Evolutionary conservation across 176 grass and related monocot species (phyloP), one percentile per base, ranked within the genome.

Genomic region (Phoenix dactylifera): DNA sequence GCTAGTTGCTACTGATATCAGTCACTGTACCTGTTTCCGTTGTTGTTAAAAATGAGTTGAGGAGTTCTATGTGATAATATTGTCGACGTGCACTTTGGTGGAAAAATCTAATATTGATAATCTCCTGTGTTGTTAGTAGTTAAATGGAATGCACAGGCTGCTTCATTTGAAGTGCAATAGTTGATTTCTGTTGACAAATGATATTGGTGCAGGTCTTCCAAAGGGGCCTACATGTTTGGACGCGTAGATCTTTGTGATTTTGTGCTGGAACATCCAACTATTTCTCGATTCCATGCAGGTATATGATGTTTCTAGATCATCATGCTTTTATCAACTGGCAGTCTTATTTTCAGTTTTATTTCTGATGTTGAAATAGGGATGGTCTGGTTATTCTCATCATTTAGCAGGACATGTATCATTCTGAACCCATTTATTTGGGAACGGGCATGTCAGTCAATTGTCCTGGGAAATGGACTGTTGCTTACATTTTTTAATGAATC

Each of bases 171-270:
- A 55, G 15, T 55, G 16, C 23, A 69, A 58, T 17, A 29, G 50
- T 10, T 61, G 48, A 61, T 72, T 24, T 72, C 35, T 51, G 50
- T 50, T 52, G 14, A 54, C 6, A 3, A 82, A 58, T 15, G 22
- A 52, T 59, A 26, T 57, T 77, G 20, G 50, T 72, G 49, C 75
- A 97, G 93, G 81, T 88, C 81, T 50, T 68, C 82, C 58, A 91
- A 97, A 81, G 93, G 93, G 28, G 84, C 87, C 52, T 97, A 91
- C 66, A 91, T 97, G 93, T 97, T 97, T 74, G 93, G 93, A 58
- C 76, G 93, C 22, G 70, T 87, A 54, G 93, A 91, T 63, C 67
- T 88, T 12, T 97, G 87, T 14, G 93, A 97, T 83, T 97, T 97
- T 67, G 26, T 91, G 16, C 62, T 97, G 66, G 93, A 97, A 48